A percentile compares a stretch with the other conserved stretches of the same genome.
Conservation (phyloP, 208 protist species). For the Leishmania martiniquensis region DNA sequence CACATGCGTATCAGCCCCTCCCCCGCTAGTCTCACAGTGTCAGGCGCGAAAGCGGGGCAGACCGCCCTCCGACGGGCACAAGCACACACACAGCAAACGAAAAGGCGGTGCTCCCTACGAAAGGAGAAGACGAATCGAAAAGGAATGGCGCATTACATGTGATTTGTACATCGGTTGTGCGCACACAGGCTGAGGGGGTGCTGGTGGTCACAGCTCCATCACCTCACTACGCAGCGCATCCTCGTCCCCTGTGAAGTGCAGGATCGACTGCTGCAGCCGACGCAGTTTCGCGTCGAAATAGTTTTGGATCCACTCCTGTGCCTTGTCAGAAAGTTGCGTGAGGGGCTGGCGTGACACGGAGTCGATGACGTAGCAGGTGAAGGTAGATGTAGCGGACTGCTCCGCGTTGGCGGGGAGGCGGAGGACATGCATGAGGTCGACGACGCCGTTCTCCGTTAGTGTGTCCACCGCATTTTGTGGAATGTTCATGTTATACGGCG, state of each 20-base stretch:
- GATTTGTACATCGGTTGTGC: not conserved
- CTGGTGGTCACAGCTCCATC: constrained; percentile 13
- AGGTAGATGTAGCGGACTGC: not conserved
- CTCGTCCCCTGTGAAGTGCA: constrained; percentile 21
- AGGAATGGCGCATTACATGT: not conserved
- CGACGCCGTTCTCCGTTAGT: constrained; percentile 38
- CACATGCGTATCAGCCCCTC: too few relatives aligned
- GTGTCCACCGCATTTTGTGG: constrained; percentile 21
- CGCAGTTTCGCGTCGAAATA: constrained; percentile 27
- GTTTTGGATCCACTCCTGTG: constrained; percentile 37
- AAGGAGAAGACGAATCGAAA: not conserved
- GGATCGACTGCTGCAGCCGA: constrained; percentile 23
- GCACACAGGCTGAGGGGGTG: not conserved
- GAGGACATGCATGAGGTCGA: constrained; percentile 57
- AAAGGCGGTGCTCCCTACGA: not conserved
- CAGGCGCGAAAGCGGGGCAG: too few relatives aligned
- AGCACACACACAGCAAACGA: not conserved
- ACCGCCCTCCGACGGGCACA: too few relatives aligned
- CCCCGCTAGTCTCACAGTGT: too few relatives aligned
- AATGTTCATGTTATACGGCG: constrained; percentile 40
- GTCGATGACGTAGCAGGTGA: constrained; percentile 36
- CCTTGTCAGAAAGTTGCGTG: constrained; percentile 37
- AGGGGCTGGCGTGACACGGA: constrained; percentile 27
- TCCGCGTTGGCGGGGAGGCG: constrained; percentile 24
- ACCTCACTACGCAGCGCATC: constrained; percentile 19